Evolutionary conservation across 768 basidiomycete species (phyloP), one percentile per base, ranked within the genome.

Genomic region (Lactifluus pinguis): DNA sequence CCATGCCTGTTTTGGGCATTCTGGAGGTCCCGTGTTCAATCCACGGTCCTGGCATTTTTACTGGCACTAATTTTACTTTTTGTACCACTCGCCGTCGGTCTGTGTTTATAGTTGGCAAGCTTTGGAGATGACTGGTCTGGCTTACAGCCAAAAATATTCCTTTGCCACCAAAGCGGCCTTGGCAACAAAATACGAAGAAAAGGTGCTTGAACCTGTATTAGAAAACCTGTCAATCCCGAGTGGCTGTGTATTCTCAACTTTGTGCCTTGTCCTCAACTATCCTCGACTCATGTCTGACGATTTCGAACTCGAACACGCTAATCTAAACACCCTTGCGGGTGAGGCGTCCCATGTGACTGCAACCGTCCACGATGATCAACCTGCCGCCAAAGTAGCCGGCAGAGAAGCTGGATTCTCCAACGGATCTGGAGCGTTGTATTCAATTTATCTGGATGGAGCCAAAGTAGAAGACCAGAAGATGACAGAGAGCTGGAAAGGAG

Each of bases 11-110:
- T 42, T 15, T 11, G 38, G 11, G 41, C 41, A 30, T 77, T 84
- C 83, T 85, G 79, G 80, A 85, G 83, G 83, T 85, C 83, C 82
- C 79, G 82, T 83, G 83, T 85, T 85, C 84, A 79, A 85, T 82
- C 83, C 84, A 83, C 81, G 82, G 83, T 83, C 78, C 78, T 83
- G 83, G 82, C 83, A 85, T 70, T 42, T 42, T 42, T 42, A 11
- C 38, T 38, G 38, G 38, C 34, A 36, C 34, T 38, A 13, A 10
- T 38, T 38, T 38, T 11, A 13, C 38, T 38, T 9, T 38, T 10
- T 38, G 34, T 38, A 11, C 13, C 11, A 13, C 38, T 13, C 8
- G 13, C 38, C 0, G 32, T 34, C 5, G 1, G 32, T 34, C 32
- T 4, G 4, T 34, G 32, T 34, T 4, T 34, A 9, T 34, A 34